A percentile compares a stretch with the other conserved stretches of the same genome.
phyloP scores from a whole-genome alignment of 441 rosid genomes.

The Corymbia calophylla region DNA sequence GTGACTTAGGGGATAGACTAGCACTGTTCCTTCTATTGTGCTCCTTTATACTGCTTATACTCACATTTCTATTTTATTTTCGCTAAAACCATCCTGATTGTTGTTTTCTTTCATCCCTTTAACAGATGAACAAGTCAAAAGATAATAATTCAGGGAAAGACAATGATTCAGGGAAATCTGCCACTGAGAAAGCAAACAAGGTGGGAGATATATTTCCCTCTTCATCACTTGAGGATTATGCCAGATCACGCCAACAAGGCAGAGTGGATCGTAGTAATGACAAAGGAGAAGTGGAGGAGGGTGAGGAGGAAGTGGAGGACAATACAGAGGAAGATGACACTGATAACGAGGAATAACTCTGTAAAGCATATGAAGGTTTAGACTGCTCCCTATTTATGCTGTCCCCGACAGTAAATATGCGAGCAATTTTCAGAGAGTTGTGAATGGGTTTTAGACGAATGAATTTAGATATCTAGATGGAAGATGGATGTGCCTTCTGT shows the following conservation, averaged over 20 bases:
- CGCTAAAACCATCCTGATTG: background rate
- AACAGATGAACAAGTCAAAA: slow-evolving; percentile 66
- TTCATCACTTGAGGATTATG: slow-evolving; percentile 76
- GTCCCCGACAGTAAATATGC: background rate
- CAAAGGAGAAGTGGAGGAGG: slow-evolving; percentile 9
- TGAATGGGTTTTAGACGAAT: background rate
- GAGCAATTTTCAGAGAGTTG: background rate
- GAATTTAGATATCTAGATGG: background rate
- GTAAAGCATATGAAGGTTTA: background rate
- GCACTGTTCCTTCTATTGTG: background rate
- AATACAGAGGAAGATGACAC: background rate
- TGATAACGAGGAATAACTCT: background rate
- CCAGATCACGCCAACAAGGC: slow-evolving; percentile 35
- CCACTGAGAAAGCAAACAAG: slow-evolving; percentile 43
- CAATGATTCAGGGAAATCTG: slow-evolving; percentile 17
- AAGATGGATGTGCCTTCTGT: background rate
- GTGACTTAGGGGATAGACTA: background rate
- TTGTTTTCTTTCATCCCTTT: background rate
- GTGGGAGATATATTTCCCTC: slow-evolving; percentile 83
- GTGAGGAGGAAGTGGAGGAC: slow-evolving; percentile 7
- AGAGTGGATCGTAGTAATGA: background rate
- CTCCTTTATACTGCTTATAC: background rate
- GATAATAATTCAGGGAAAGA: slow-evolving; percentile 30
- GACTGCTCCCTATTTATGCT: background rate
- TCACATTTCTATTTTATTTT: background rate